phyloP scores from a whole-genome alignment of 1,139 yeast species.

The Pneumocystis carinii region DNA sequence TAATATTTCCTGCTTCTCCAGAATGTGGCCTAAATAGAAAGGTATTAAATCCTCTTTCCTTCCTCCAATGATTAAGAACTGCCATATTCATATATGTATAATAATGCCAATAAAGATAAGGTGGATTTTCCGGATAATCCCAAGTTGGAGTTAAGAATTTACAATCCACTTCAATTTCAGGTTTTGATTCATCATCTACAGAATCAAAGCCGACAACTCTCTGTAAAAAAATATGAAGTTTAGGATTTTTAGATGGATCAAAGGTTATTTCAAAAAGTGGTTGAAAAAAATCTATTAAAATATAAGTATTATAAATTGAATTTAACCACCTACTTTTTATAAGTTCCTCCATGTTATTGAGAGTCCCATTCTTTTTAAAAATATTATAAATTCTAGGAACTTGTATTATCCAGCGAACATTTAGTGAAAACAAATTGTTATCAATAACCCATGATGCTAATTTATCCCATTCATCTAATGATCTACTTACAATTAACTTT shows the following conservation, averaged over 20 bases:
- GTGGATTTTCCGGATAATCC: constrained; percentile 71
- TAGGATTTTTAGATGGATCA: constrained; percentile 76
- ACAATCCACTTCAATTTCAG: constrained; percentile 63
- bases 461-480: constrained; percentile 71
- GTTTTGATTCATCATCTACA: constrained; percentile 93
- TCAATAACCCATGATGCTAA: constrained; percentile 91
- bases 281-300: constrained; percentile 26
- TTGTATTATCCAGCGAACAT: constrained; percentile 93
- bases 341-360: constrained; percentile 58
- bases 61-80: constrained; percentile 70
- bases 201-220: constrained; percentile 96
- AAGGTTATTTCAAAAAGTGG: constrained; percentile 88
- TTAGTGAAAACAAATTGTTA: constrained; percentile 77
- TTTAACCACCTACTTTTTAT: constrained; percentile 27
- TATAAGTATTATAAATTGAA: not conserved
- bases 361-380: constrained; percentile 64
- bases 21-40: constrained; percentile 92
- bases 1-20: constrained; percentile 99
- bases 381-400: constrained; percentile 86
- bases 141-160: constrained; percentile 79
- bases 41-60: constrained; percentile 60
- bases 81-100: constrained; percentile 76
- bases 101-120: constrained; percentile 90
- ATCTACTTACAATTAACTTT: not conserved
- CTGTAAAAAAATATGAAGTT: constrained; percentile 70